Conservation (phyloP, 768 basidiomycete species). For the Mycena maculata region DNA sequence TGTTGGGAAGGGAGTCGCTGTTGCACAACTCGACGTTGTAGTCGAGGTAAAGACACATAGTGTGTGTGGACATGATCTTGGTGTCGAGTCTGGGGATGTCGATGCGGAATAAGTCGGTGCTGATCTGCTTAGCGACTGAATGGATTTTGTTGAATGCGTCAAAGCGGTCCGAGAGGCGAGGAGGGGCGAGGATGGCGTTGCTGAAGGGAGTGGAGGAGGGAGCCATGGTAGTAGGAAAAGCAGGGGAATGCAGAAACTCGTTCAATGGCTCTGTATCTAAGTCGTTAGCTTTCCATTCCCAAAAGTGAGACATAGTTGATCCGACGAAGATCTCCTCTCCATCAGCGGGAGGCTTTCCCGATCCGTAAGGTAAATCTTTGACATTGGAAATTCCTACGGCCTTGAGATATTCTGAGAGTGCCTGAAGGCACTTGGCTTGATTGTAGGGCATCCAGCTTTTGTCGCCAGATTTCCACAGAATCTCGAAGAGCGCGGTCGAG, state of each 20-base stretch:
- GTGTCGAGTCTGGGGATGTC: not conserved
- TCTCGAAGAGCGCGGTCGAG: constrained; percentile 37
- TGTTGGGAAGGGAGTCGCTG: not conserved
- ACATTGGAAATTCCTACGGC: constrained; percentile 37
- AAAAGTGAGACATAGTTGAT: not conserved
- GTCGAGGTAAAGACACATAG: not conserved
- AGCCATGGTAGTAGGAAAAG: too few relatives aligned
- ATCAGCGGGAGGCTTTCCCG: not conserved
- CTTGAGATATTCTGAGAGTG: constrained; percentile 44
- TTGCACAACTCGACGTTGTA: not conserved
- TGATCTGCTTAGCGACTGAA: not conserved
- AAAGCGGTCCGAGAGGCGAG: not conserved
- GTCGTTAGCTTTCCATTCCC: not conserved
- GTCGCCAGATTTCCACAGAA: constrained; percentile 46
- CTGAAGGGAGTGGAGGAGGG: too few relatives aligned
- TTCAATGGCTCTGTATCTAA: too few relatives aligned
- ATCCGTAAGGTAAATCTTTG: constrained; percentile 17
- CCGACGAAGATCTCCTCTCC: not conserved
- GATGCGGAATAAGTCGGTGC: not conserved
- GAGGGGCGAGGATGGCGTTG: too few relatives aligned
- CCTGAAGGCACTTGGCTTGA: constrained; percentile 37
- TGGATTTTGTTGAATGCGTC: not conserved
- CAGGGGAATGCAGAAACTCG: too few relatives aligned
- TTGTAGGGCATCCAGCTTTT: constrained; percentile 46
- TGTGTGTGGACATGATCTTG: not conserved